Percentiles rank a stretch among this genome's conserved stretches.
Conservation (phyloP, 2,329 filamentous ascomycete species). For the Pseudocercospora fuligena region DNA sequence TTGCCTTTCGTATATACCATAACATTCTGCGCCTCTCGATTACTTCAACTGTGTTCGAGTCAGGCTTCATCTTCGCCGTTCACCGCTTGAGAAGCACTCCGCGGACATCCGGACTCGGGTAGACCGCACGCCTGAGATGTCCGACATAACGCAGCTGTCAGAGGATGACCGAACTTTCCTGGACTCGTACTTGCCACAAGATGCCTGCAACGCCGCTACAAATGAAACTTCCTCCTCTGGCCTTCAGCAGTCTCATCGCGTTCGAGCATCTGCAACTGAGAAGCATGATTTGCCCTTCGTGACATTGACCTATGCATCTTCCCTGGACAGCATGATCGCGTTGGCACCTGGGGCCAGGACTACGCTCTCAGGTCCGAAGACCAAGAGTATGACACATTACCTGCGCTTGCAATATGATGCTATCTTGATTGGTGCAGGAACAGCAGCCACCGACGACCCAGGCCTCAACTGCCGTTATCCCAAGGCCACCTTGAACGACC, state of each 20-base stretch:
- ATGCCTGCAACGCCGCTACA: slow-evolving; percentile 11
- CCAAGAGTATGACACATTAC: slow-evolving; percentile 93
- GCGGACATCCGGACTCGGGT: background rate
- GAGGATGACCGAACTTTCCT: slow-evolving; percentile 52
- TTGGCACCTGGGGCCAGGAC: slow-evolving; percentile 78
- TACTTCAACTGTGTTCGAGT: background rate
- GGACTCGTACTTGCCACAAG: slow-evolving; percentile 53
- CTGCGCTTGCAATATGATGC: slow-evolving; percentile 81
- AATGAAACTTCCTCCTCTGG: slow-evolving; percentile 10
- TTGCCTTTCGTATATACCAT: too few relatives aligned
- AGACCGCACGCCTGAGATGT: slow-evolving; percentile 15
- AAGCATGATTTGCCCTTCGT: slow-evolving; percentile 55
- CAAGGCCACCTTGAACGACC: slow-evolving; percentile 57
- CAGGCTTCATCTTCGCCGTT: background rate
- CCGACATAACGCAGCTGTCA: slow-evolving; percentile 39
- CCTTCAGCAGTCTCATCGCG: background rate
- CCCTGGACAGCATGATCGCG: slow-evolving; percentile 80
- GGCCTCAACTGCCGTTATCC: slow-evolving; percentile 79
- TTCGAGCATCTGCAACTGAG: background rate
- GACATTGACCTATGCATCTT: slow-evolving; percentile 89
- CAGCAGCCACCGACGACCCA: slow-evolving; percentile 83
- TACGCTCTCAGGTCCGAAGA: slow-evolving; percentile 76
- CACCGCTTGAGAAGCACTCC: background rate
- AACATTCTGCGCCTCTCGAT: background rate
- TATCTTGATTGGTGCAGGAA: slow-evolving; percentile 84